These are phyloP conservation scores for Neonectria sp. DNA, from an alignment of 2,329 filamentous ascomycete species.

Conservation along the genomic window DNA sequence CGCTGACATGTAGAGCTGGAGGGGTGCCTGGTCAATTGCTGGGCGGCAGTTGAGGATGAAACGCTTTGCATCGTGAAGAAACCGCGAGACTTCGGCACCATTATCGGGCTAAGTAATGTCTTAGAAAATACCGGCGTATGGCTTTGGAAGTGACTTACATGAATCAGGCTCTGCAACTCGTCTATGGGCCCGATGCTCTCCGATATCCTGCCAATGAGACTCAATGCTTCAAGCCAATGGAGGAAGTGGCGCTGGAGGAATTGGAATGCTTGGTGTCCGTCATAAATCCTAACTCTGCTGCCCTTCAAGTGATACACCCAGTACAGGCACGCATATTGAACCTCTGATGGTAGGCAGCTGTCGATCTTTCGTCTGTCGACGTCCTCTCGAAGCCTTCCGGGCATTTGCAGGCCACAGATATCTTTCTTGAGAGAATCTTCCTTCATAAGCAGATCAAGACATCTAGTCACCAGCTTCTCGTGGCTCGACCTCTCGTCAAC, in stretches of 20 bases:
- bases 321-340: slow-evolving; percentile 52
- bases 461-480: slow-evolving; percentile 3
- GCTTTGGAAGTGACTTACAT: slow-evolving; percentile 6
- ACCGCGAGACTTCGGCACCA: not conserved
- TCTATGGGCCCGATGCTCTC: slow-evolving; percentile 16
- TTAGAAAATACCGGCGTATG: not conserved
- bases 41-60: slow-evolving; percentile 28
- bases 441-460: slow-evolving; percentile 3
- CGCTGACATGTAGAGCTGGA: slow-evolving; percentile 47
- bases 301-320: slow-evolving; percentile 52
- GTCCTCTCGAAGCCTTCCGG: slow-evolving; percentile 10
- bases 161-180: slow-evolving; percentile 15
- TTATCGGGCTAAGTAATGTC: slow-evolving; percentile 11
- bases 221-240: slow-evolving; percentile 40
- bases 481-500: slow-evolving; percentile 28
- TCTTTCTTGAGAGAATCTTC: slow-evolving; percentile 49
- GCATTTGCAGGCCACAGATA: slow-evolving; percentile 31
- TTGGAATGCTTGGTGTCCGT: slow-evolving; percentile 36
- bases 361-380: not conserved
- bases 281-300: slow-evolving; percentile 45
- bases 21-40: slow-evolving; percentile 36
- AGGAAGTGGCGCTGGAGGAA: slow-evolving; percentile 36
- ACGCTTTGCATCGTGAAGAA: slow-evolving; percentile 38
- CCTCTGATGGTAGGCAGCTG: not conserved
- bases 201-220: slow-evolving; percentile 17